phyloP scores from a whole-genome alignment of 2,329 filamentous ascomycete species.

The Fonsecaea monophora region DNA sequence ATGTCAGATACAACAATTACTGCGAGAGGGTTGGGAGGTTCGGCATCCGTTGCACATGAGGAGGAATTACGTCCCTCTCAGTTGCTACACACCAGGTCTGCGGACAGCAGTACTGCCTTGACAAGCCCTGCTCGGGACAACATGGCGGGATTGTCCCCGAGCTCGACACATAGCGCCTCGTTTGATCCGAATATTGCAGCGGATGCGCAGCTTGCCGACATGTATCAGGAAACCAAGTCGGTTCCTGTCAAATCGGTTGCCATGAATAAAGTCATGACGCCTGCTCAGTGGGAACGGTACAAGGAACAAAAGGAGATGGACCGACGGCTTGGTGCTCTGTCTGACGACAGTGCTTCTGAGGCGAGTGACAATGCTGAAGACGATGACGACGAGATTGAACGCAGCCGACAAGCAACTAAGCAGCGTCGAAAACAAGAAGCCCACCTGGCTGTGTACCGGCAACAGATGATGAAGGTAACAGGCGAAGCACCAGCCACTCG shows the following conservation, averaged over 20 bases:
- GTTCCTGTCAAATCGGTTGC: slow-evolving; percentile 40
- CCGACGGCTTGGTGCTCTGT: slow-evolving; percentile 57
- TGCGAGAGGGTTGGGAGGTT: slow-evolving; percentile 17
- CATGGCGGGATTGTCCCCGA: slow-evolving; percentile 22
- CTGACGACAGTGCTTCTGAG: slow-evolving; percentile 59
- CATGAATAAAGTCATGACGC: slow-evolving; percentile 83
- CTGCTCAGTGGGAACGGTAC: slow-evolving; percentile 83
- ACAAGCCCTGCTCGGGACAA: slow-evolving; percentile 17
- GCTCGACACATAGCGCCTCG: slow-evolving; percentile 32
- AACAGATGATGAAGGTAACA: slow-evolving; percentile 96
- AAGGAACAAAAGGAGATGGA: slow-evolving; percentile 73
- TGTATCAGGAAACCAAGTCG: slow-evolving; percentile 50
- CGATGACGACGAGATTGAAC: slow-evolving; percentile 77
- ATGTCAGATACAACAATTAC: slow-evolving; percentile 36
- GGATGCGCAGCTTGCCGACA: slow-evolving; percentile 54
- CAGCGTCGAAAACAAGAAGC: slow-evolving; percentile 88
- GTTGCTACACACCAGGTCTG: slow-evolving; percentile 16
- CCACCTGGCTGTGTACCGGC: slow-evolving; percentile 85
- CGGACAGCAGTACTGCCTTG: slow-evolving; percentile 26
- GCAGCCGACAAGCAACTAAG: slow-evolving; percentile 72
- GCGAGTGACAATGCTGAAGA: slow-evolving; percentile 69
- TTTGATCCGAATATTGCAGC: slow-evolving; percentile 50
- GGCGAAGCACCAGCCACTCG: slow-evolving; percentile 72
- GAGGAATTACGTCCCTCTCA: slow-evolving; percentile 17
- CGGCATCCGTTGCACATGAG: slow-evolving; percentile 18